Evolutionary conservation across 2,329 filamentous ascomycete species (phyloP), one percentile per base, ranked within the genome.

Genomic region (Venturia effusa): DNA sequence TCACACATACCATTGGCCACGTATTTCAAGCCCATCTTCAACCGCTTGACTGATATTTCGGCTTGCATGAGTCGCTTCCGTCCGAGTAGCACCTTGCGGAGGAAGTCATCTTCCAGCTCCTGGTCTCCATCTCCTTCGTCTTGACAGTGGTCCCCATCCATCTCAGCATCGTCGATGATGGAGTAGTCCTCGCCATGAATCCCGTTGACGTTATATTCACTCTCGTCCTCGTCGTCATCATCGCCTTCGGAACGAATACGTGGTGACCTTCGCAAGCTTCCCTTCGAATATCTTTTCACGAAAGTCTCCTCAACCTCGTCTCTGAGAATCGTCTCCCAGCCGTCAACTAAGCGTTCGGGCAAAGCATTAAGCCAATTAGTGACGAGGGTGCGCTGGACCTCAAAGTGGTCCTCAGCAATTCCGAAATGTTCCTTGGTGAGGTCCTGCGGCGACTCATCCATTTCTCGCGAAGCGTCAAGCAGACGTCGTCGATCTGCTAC

Each of bases 51-150:
- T 11, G 61, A 63, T n/a, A 63, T 63, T 30, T 63, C 61, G 6
- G 61, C 61, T 39, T 63, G 61, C 61, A 63, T 63, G 1, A 63
- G 61, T 37, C 61, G 30, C 61, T 63, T 63, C 4, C 61, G 24
- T 27, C 61, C 48, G 11, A 63, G 51, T 17, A 63, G 24, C 24
- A 63, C 39, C 30, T 63, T 63, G 17, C 34, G 34, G 11, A 63
- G 45, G 32, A 63, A 63, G 30, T 63, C 61, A 32, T 63, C 61
- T 60, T 60, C 59, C 24, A 40, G 1, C 13, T 60, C 59, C 15
- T 60, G 37, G 13, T 60, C 59, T 37, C 22, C 34, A 22, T 63
- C 30, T 17, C 19, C 61, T 10, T 62, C 41, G 6, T 62, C 60
- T 32, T 57, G 51, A 11, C n/a, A 57, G 51, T 30, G 34, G 10